A percentile compares a stretch with the other conserved stretches of the same genome.
Evolutionary conservation across 805 yeast species (phyloP).

Genomic region (Metschnikowia matae): DNA sequence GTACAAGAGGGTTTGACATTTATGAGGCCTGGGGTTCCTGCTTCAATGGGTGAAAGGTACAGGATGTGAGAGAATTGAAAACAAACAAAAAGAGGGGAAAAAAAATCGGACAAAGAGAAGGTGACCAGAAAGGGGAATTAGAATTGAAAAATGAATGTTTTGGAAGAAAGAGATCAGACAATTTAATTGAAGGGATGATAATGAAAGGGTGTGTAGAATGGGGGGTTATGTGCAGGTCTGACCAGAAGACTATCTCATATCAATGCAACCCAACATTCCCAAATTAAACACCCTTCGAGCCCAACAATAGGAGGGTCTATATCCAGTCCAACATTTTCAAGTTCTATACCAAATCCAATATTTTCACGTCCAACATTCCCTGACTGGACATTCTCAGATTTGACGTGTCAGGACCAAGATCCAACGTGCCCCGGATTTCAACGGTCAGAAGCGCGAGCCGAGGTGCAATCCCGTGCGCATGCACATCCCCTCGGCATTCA

Average conservation of each 20-base stretch:
- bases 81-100: too few species aligned
- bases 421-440: too few species aligned
- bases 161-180: too few species aligned
- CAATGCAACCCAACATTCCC: neutral
- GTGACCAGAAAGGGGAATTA: neutral
- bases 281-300: neutral
- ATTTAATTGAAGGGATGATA: too few species aligned
- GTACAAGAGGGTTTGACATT: constrained; percentile 40
- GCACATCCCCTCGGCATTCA: neutral
- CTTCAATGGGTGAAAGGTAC: constrained; percentile 1
- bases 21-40: constrained; percentile 25
- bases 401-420: too few species aligned
- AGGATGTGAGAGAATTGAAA: constrained; percentile 1
- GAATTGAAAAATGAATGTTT: too few species aligned
- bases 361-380: too few species aligned
- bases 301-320: neutral
- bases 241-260: too few species aligned
- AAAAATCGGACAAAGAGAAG: neutral
- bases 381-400: too few species aligned
- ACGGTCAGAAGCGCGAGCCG: neutral
- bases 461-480: neutral
- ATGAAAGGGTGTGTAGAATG: too few species aligned
- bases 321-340: neutral
- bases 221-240: too few species aligned
- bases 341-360: too few species aligned